A percentile compares a stretch with the other conserved stretches of the same genome.
Conservation (phyloP, 2,329 filamentous ascomycete genomes). For the Parastagonospora avenae region DNA sequence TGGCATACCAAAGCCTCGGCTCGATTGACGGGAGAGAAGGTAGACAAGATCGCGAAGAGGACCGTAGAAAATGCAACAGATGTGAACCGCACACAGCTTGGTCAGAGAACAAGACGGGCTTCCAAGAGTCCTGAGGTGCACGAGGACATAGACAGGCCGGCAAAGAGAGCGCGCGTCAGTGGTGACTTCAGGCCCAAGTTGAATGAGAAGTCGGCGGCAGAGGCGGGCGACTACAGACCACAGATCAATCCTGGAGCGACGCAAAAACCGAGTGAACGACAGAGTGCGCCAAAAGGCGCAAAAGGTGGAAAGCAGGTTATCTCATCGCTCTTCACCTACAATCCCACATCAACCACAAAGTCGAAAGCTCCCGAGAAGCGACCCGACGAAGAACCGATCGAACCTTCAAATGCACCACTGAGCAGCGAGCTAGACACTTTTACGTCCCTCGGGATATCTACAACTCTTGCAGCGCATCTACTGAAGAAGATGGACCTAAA, state of each 20-base stretch:
- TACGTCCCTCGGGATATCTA: slow-evolving; percentile 80
- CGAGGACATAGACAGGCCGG: slow-evolving; percentile 25
- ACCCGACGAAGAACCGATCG: slow-evolving; percentile 56
- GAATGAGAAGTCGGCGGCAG: slow-evolving; percentile 17
- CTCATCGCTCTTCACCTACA: slow-evolving; percentile 91
- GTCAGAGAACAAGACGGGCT: slow-evolving; percentile 24
- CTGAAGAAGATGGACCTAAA: slow-evolving; percentile 85
- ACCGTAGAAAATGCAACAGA: slow-evolving; percentile 28
- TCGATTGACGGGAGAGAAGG: slow-evolving; percentile 34
- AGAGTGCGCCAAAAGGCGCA: slow-evolving; percentile 45
- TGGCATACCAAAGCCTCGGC: slow-evolving; percentile 53
- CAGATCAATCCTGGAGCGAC: slow-evolving; percentile 32
- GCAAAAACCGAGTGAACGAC: slow-evolving; percentile 40
- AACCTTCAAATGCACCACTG: slow-evolving; percentile 89
- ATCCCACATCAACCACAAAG: slow-evolving; percentile 73
- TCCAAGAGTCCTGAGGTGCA: slow-evolving; percentile 24
- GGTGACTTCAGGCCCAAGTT: slow-evolving; percentile 46
- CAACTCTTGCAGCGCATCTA: slow-evolving; percentile 79
- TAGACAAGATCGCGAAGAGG: slow-evolving; percentile 19
- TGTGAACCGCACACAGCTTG: slow-evolving; percentile 38
- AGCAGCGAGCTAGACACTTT: slow-evolving; percentile 85
- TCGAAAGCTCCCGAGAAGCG: slow-evolving; percentile 55
- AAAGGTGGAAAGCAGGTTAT: slow-evolving; percentile 68
- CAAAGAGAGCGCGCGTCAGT: slow-evolving; percentile 43
- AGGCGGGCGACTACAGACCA: slow-evolving; percentile 32